Evolutionary conservation across 179 eudicot species (phyloP).

Genomic region (Gypsophila paniculata): DNA sequence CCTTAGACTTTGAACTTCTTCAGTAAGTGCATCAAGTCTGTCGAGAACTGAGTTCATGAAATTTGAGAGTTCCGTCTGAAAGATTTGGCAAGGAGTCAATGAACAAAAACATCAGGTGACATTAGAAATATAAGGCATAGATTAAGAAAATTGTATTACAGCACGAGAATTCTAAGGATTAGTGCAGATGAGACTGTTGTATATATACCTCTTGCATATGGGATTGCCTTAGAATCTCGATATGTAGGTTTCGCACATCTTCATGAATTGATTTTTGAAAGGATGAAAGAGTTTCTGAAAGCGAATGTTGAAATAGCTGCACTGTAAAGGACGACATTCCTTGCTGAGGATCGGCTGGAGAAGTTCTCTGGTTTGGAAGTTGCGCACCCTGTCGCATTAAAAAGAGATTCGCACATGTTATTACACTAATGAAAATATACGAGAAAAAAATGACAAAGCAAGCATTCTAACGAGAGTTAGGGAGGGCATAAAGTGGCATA

Average conservation of each 20-base stretch:
- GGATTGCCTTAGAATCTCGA: constrained; percentile 82
- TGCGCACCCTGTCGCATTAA: constrained; percentile 48
- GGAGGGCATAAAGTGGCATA: neutral
- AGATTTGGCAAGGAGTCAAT: constrained; percentile 10
- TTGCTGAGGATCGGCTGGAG: constrained; percentile 56
- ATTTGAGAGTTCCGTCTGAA: constrained; percentile 68
- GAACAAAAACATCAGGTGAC: neutral
- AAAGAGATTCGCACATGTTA: neutral
- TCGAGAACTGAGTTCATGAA: constrained; percentile 55
- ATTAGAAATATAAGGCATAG: neutral
- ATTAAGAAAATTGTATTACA: neutral
- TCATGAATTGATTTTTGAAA: constrained; percentile 87
- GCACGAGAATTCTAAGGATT: neutral
- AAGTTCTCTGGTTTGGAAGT: constrained; percentile 38
- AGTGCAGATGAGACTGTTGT: neutral
- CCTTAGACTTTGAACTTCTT: constrained; percentile 59
- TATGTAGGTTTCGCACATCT: constrained; percentile 85
- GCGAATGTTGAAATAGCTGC: constrained; percentile 80
- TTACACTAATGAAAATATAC: neutral
- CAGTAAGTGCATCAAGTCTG: constrained; percentile 67
- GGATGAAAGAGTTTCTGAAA: constrained; percentile 83
- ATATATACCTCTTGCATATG: constrained; percentile 84
- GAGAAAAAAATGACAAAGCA: neutral
- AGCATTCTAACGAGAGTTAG: neutral
- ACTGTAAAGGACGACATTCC: constrained; percentile 74